phyloP scores from a whole-genome alignment of 2,329 filamentous ascomycete species.

The Ophiocordyceps robertsii region DNA sequence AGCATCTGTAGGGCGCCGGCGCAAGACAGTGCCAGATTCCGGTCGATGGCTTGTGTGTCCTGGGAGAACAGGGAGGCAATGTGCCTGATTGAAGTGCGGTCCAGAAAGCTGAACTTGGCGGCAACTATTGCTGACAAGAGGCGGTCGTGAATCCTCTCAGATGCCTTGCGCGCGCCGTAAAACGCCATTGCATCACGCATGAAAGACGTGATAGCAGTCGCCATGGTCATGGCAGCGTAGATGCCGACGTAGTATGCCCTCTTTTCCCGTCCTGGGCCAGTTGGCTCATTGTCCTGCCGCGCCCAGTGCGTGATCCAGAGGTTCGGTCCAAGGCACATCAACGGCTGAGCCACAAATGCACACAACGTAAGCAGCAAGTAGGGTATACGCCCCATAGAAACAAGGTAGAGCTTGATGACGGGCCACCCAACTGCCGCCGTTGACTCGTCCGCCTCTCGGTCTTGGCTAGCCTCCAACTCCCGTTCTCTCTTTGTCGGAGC shows the following conservation, averaged over 20 bases:
- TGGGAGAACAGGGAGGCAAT: slow-evolving; percentile 2
- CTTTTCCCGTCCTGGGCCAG: not conserved
- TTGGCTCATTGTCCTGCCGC: not conserved
- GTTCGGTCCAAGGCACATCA: not conserved
- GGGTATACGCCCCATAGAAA: not conserved
- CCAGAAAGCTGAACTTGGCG: slow-evolving; percentile 3
- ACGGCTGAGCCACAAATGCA: not conserved
- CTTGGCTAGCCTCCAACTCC: not conserved
- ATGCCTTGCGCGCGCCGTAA: not conserved
- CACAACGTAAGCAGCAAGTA: not conserved
- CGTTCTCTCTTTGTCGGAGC: not conserved
- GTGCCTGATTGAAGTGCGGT: slow-evolving; percentile 1
- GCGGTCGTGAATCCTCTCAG: slow-evolving; percentile 1
- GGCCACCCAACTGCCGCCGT: not conserved
- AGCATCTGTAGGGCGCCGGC: not conserved
- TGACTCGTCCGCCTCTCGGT: not conserved
- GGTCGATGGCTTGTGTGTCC: slow-evolving; percentile 1
- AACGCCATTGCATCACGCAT: not conserved
- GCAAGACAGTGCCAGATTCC: not conserved
- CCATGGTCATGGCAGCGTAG: not conserved
- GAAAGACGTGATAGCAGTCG: not conserved
- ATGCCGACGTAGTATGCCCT: not conserved
- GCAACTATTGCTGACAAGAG: slow-evolving; percentile 3
- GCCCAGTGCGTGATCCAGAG: not conserved
- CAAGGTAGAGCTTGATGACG: not conserved